A percentile compares a stretch with the other conserved stretches of the same genome.
These are phyloP conservation scores for Pseudogymnoascus destructans DNA, from an alignment of 2,329 filamentous ascomycete species.

Conservation along the genomic window DNA sequence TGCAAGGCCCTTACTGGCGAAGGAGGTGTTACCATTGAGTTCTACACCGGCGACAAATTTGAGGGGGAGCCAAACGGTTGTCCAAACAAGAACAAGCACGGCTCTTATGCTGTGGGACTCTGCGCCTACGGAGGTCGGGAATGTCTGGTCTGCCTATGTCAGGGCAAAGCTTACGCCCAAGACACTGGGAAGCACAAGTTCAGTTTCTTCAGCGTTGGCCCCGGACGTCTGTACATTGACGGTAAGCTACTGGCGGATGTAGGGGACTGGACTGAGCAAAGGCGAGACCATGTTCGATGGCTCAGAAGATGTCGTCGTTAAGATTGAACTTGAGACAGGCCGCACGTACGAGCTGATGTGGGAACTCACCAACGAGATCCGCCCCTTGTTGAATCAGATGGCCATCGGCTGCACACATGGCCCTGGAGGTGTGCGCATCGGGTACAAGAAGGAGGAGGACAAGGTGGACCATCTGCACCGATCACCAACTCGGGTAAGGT, in stretches of 20 bases:
- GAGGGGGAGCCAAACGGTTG: slow-evolving; percentile 40
- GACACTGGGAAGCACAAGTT: slow-evolving; percentile 50
- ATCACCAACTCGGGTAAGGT: slow-evolving; percentile 47
- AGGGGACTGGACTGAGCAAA: slow-evolving; percentile 57
- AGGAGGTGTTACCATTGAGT: slow-evolving; percentile 50
- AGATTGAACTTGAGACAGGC: slow-evolving; percentile 45
- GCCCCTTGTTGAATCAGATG: slow-evolving; percentile 46
- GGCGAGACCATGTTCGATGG: slow-evolving; percentile 61
- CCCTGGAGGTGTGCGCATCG: slow-evolving; percentile 59
- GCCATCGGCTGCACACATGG: slow-evolving; percentile 45
- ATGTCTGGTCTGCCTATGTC: slow-evolving; percentile 46
- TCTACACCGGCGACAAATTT: slow-evolving; percentile 51
- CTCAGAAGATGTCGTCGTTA: slow-evolving; percentile 49
- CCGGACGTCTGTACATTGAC: slow-evolving; percentile 47
- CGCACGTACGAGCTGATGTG: slow-evolving; percentile 48
- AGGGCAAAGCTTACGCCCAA: slow-evolving; percentile 44
- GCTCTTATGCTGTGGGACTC: slow-evolving; percentile 62
- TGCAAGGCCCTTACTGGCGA: slow-evolving; percentile 44
- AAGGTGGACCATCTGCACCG: slow-evolving; percentile 44
- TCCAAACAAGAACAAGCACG: slow-evolving; percentile 48
- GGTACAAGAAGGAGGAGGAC: slow-evolving; percentile 56
- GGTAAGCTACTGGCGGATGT: slow-evolving; percentile 48
- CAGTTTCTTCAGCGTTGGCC: slow-evolving; percentile 55
- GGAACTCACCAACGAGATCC: slow-evolving; percentile 54
- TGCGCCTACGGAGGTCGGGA: slow-evolving; percentile 45